Base-by-base conservation (phyloP, 805 yeast species). In the Pichia eremophila region DNA sequence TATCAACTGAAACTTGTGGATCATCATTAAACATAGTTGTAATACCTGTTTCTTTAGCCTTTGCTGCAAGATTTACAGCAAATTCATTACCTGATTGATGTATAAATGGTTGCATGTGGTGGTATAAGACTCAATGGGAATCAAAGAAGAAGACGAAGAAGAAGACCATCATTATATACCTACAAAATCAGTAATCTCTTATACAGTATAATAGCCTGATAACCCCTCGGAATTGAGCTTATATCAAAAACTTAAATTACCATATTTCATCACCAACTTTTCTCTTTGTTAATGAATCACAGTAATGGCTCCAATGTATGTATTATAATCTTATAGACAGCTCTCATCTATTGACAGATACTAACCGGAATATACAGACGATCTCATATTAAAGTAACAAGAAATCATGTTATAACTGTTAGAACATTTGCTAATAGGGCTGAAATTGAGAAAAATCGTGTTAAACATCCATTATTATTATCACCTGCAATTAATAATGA, bases 361-460 rank as follows among this genome's bases (percentile, higher is more conserved):
- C 43, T 39, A 43, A 44, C 43, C 40, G 18, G 18, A 10, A 29
- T 9, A 17, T 19, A 18, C 14, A 57, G 63, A 18, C 57, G 58
- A 7, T 53, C 64, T 28, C 58, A 57, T 48, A 46, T 59, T n/a
- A 44, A 41, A 17, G 35, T 59, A 11, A 47, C 53, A 1, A 41
- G 48, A 14, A 32, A 43, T 1, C 45, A 45, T 41, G 57, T 51
- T 14, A 27, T 62, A 4, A 57, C 65, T 1, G 49, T 60, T 6
- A 47, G 65, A 18, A 58, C 64, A 1, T 63, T 61, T 39, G 48
- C 62, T 12, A 60, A 62, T 38, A 41, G 56, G 15, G 52, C 47
- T 19, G 59, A 60, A 40, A 48, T 61, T 4, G 50, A 57, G 41
- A 54, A 55, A 36, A 54, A 53, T 36, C 43, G 51, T 51, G 28